Percentiles rank a stretch among this genome's conserved stretches.
Evolutionary conservation across 495 filamentous ascomycete species (phyloP).

Genomic region (Penicillium turbatum): DNA sequence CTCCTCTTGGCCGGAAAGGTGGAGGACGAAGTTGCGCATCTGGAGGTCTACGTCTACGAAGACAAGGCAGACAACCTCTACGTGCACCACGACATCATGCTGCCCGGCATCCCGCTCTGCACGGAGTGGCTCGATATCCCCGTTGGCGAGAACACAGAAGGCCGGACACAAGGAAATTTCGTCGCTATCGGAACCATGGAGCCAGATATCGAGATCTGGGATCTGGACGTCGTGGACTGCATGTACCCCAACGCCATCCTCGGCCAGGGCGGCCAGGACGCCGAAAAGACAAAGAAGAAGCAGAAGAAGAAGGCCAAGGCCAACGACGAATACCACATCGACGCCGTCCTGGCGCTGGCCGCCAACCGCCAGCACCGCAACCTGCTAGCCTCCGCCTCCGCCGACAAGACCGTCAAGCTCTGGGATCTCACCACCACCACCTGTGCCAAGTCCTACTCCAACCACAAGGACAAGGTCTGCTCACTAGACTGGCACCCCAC

Average conservation of each 20-base stretch:
- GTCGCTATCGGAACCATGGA: slow-evolving; percentile 96
- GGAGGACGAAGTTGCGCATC: slow-evolving; percentile 93
- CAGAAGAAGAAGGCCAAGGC: slow-evolving; percentile 81
- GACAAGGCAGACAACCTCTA: slow-evolving; percentile 92
- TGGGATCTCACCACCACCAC: slow-evolving; percentile 92
- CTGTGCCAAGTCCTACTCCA: slow-evolving; percentile 88
- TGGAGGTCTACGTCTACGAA: slow-evolving; percentile 97
- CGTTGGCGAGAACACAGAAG: slow-evolving; percentile 61
- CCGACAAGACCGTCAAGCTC: slow-evolving; percentile 93
- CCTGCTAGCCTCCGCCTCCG: slow-evolving; percentile 91
- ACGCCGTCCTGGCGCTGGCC: slow-evolving; percentile 84
- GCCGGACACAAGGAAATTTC: slow-evolving; percentile 67
- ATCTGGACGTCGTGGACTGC: slow-evolving; percentile 89
- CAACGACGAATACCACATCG: slow-evolving; percentile 90
- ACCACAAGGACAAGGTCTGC: slow-evolving; percentile 95
- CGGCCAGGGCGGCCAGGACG: slow-evolving; percentile 66
- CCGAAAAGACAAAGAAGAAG: slow-evolving; percentile 50
- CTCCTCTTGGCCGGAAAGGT: slow-evolving; percentile 85
- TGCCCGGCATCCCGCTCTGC: slow-evolving; percentile 91
- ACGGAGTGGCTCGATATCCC: slow-evolving; percentile 92
- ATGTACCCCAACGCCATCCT: slow-evolving; percentile 98
- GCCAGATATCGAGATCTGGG: slow-evolving; percentile 98
- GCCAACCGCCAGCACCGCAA: slow-evolving; percentile 91
- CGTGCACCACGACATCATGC: slow-evolving; percentile 99
- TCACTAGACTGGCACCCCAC: slow-evolving; percentile 86